Conservation (phyloP, 1,284 basidiomycete genomes). For the Cryptococcus floricola region DNA sequence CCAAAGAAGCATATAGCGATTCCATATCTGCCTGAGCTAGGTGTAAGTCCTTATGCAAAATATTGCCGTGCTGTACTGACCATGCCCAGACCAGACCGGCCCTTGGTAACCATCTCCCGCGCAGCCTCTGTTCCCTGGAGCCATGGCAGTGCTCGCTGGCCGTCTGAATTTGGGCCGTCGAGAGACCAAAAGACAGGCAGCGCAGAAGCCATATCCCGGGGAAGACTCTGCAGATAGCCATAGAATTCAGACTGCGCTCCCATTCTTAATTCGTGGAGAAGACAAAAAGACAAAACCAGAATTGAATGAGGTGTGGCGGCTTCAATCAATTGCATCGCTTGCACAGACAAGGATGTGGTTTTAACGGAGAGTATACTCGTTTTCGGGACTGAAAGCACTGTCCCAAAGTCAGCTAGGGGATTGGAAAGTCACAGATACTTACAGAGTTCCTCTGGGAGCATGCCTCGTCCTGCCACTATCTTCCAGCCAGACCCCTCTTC, state of each 20-base stretch:
- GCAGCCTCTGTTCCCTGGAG: slow-evolving; percentile 43
- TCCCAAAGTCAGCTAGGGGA: no score
- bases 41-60: not conserved
- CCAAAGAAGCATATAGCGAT: slow-evolving; percentile 26
- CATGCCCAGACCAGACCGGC: slow-evolving; percentile 31
- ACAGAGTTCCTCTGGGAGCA: no score
- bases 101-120: slow-evolving; percentile 31
- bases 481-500: no score
- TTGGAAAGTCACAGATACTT: no score
- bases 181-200: slow-evolving; percentile 46
- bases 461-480: no score
- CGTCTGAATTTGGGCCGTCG: slow-evolving; percentile 5
- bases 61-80: slow-evolving; percentile 18
- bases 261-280: slow-evolving; percentile 47
- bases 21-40: slow-evolving; percentile 29
- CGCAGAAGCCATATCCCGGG: slow-evolving; percentile 28
- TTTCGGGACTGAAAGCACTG: no score
- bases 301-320: slow-evolving; percentile 23
- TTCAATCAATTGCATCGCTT: not conserved
- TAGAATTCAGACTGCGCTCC: slow-evolving; percentile 38
- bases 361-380: no score
- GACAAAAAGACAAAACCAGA: slow-evolving; percentile 41
- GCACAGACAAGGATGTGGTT: not conserved
- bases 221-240: slow-evolving; percentile 48
- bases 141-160: slow-evolving; percentile 35